Conservation (phyloP, 1,284 basidiomycete species). For the Ceratobasidium sp. region DNA sequence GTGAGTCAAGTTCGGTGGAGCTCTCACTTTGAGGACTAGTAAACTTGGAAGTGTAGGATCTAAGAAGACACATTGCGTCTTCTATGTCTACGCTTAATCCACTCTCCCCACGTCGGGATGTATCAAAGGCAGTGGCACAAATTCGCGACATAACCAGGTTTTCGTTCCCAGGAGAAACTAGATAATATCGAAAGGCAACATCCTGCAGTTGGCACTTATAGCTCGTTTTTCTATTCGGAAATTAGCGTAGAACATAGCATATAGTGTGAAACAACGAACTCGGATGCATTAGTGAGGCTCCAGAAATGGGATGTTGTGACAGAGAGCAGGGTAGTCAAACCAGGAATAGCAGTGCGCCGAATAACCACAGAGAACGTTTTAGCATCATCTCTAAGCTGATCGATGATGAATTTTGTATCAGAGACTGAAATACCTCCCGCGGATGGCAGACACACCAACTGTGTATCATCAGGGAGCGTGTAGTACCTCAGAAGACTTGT, state of each 20-base stretch:
- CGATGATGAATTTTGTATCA: background rate
- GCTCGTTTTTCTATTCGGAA: background rate
- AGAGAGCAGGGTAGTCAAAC: background rate
- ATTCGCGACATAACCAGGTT: background rate
- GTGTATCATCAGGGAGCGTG: background rate
- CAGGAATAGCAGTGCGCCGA: background rate
- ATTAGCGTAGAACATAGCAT: background rate
- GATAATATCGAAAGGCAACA: background rate
- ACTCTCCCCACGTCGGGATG: background rate
- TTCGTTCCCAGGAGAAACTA: background rate
- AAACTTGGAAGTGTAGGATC: background rate
- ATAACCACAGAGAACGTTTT: background rate
- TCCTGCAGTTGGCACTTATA: background rate
- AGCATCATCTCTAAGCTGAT: background rate
- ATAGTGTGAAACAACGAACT: background rate
- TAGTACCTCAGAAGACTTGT: background rate
- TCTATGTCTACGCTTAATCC: background rate
- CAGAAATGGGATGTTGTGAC: background rate
- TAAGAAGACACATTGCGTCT: background rate
- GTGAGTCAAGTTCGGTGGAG: background rate
- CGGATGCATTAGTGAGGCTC: background rate
- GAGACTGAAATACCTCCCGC: background rate
- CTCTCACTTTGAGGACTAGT: background rate
- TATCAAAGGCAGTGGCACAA: background rate
- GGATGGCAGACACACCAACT: background rate